These are phyloP conservation scores for Mycena latifolia DNA, from an alignment of 768 basidiomycete species.

Conservation along the genomic window DNA sequence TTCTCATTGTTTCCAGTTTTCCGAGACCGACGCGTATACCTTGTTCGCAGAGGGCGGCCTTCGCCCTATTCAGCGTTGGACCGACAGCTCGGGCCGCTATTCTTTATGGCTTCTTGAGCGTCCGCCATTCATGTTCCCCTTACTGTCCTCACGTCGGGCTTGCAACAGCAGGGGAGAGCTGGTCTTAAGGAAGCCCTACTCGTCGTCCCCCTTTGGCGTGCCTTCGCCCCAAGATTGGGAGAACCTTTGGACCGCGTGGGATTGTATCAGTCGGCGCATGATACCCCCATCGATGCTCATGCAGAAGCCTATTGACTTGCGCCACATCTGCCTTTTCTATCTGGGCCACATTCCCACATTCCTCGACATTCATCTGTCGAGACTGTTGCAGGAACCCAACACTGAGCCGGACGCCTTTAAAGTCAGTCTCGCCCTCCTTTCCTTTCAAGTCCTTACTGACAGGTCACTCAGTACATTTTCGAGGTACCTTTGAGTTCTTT, in stretches of 20 bases:
- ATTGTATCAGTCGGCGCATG: constrained; percentile 86
- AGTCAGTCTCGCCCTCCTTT: constrained; percentile 45
- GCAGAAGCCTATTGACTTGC: constrained; percentile 91
- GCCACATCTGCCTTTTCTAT: constrained; percentile 98
- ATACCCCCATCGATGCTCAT: constrained; percentile 88
- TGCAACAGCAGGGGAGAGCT: constrained; percentile 37
- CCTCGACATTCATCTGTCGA: constrained; percentile 90
- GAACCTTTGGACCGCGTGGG: constrained; percentile 90
- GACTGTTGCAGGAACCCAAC: constrained; percentile 78
- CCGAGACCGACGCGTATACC: constrained; percentile 72
- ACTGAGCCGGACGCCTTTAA: constrained; percentile 91
- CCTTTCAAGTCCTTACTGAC: constrained; percentile 17
- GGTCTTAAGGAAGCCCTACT: constrained; percentile 40
- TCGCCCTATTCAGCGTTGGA: constrained; percentile 91
- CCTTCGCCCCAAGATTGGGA: constrained; percentile 87
- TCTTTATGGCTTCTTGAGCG: constrained; percentile 94
- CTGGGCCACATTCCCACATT: constrained; percentile 94
- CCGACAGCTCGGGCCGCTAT: constrained; percentile 76
- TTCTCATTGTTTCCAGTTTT: constrained; percentile 68
- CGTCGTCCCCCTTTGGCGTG: constrained; percentile 67
- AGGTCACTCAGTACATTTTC: constrained; percentile 69
- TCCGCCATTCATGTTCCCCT: constrained; percentile 82
- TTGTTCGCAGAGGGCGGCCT: constrained; percentile 83
- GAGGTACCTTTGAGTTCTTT: constrained; percentile 61
- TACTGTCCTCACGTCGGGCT: constrained; percentile 57